Conservation (phyloP, 176 grass and related monocot genomes). For the Pharus latifolius region DNA sequence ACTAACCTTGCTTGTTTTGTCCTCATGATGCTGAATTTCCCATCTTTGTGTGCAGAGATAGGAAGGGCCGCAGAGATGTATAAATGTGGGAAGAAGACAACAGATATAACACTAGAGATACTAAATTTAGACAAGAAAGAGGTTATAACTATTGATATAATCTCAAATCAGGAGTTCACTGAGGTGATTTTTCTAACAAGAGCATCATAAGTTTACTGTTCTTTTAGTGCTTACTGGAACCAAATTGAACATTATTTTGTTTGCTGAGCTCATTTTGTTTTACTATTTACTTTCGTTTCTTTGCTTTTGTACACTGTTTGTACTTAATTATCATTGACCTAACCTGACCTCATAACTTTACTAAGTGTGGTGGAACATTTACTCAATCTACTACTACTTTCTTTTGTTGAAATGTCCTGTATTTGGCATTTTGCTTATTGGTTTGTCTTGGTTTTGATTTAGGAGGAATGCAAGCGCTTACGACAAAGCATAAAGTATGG, state of each 20-base stretch:
- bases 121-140: conserved; percentile 95
- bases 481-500: conserved; percentile 98
- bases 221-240: background rate
- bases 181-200: conserved; percentile 46
- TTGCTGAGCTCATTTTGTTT: background rate
- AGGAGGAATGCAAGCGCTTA: conserved; percentile 99
- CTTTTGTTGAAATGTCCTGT: background rate
- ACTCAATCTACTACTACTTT: background rate
- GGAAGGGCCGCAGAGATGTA: conserved; percentile 67
- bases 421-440: conserved; percentile 24
- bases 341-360: background rate
- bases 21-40: conserved; percentile 22
- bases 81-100: conserved; percentile 90
- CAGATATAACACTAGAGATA: conserved; percentile 93
- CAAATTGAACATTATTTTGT: background rate
- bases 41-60: conserved; percentile 46
- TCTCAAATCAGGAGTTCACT: conserved; percentile 97
- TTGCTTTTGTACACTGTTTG: background rate
- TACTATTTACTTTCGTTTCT: conserved; percentile 1
- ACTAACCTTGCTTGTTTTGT: background rate
- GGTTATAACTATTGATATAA: conserved; percentile 89
- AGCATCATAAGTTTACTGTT: background rate
- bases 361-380: background rate
- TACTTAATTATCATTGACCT: background rate
- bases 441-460: conserved; percentile 26